These are phyloP conservation scores for Cladosporium sphaerospermum DNA, from an alignment of 2,329 filamentous ascomycete genomes.

Conservation along the genomic window DNA sequence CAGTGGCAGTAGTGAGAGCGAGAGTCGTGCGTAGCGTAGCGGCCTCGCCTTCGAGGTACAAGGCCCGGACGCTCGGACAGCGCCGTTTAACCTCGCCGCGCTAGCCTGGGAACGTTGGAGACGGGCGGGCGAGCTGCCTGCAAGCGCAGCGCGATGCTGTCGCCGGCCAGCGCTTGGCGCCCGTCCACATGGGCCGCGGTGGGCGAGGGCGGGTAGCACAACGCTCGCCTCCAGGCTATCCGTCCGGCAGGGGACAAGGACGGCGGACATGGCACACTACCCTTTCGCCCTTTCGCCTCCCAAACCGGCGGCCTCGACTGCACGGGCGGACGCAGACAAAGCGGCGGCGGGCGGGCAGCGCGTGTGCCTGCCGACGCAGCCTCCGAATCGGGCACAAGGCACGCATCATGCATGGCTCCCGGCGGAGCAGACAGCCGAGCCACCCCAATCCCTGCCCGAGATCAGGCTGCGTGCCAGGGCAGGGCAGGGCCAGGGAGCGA, in stretches of 20 bases:
- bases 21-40: not conserved
- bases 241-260: too few species aligned
- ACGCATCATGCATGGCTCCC: not conserved
- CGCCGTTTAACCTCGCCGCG: constrained; percentile 8
- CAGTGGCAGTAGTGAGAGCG: not conserved
- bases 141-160: too few species aligned
- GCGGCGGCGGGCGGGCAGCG: constrained; percentile 1
- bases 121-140: not conserved
- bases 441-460: not conserved
- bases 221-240: not conserved
- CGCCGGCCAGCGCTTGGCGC: too few species aligned
- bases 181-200: not conserved
- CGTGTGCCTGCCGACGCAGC: not conserved
- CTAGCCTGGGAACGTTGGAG: constrained; percentile 8
- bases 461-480: not conserved
- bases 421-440: constrained; percentile 1
- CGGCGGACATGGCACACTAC: too few species aligned
- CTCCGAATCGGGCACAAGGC: constrained; percentile 5
- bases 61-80: not conserved
- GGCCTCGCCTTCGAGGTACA: constrained; percentile 8
- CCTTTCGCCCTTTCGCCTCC: too few species aligned
- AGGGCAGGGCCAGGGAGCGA: constrained; percentile 1
- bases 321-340: not conserved
- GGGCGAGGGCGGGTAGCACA: constrained; percentile 4
- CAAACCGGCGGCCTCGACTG: too few species aligned